Percentiles rank a stretch among this genome's conserved stretches.
These are phyloP conservation scores for Nosema muscidifuracis DNA, from an alignment of 371 early-diverging fungal genomes.

Conservation along the genomic window DNA sequence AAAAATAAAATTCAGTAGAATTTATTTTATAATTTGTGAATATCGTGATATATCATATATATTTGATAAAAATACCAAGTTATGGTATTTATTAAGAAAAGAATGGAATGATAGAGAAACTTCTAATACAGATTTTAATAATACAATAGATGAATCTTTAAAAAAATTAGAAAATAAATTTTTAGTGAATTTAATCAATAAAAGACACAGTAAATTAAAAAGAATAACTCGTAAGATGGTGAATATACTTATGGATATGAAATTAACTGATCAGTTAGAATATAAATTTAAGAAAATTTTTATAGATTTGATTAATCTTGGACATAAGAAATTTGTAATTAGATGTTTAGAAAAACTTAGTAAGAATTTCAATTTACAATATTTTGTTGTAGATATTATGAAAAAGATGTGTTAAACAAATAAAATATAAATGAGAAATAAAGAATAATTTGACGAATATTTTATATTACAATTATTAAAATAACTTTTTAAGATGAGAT, in stretches of 20 bases:
- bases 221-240: conserved; percentile 7
- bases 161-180: conserved; percentile 39
- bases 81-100: conserved; percentile 37
- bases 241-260: background rate
- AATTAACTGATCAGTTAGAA: conserved; percentile 23
- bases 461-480: too few species aligned
- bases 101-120: conserved; percentile 23
- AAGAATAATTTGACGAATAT: too few species aligned
- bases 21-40: conserved; percentile 51
- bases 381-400: conserved; percentile 12
- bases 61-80: conserved; percentile 11
- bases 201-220: conserved; percentile 7
- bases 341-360: conserved; percentile 23
- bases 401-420: too few species aligned
- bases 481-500: too few species aligned
- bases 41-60: conserved; percentile 40
- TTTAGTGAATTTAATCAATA: conserved; percentile 6
- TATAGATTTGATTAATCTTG: background rate
- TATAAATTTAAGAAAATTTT: conserved; percentile 26
- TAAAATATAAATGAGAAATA: too few species aligned
- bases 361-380: conserved; percentile 28
- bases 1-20: conserved; percentile 40
- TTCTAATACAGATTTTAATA: conserved; percentile 10
- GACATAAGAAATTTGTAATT: conserved; percentile 13
- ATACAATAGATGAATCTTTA: conserved; percentile 33